A percentile compares a stretch with the other conserved stretches of the same genome.
Evolutionary conservation across 2,329 filamentous ascomycete genomes (phyloP).

Genomic region (Colletotrichum aenigma): DNA sequence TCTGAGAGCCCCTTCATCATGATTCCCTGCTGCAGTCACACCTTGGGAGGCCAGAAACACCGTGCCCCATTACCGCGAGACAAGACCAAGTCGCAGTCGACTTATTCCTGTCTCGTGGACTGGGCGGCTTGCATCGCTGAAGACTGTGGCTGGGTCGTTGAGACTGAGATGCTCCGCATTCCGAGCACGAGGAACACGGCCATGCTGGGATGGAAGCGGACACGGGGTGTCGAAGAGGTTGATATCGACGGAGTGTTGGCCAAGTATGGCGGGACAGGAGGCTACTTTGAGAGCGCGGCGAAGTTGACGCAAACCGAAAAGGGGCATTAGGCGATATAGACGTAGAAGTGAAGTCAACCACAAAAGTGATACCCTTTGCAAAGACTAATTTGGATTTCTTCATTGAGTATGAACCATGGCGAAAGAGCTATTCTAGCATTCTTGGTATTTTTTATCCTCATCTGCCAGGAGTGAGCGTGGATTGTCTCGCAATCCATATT

Average conservation of each 20-base stretch:
- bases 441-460: background rate
- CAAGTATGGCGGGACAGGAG: constrained; percentile 59
- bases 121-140: constrained; percentile 75
- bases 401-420: background rate
- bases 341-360: background rate
- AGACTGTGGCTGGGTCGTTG: constrained; percentile 76
- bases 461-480: background rate
- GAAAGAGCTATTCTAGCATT: background rate
- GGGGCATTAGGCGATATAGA: constrained; percentile 35
- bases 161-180: constrained; percentile 87
- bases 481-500: background rate
- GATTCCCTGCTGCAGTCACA: constrained; percentile 95
- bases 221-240: constrained; percentile 29
- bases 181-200: constrained; percentile 90
- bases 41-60: constrained; percentile 76
- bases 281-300: constrained; percentile 63
- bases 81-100: constrained; percentile 61
- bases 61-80: constrained; percentile 66
- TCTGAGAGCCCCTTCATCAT: constrained; percentile 84
- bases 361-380: background rate
- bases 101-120: constrained; percentile 82
- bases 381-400: background rate
- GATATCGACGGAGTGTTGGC: constrained; percentile 49
- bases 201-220: constrained; percentile 69
- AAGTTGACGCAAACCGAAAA: constrained; percentile 60